A percentile compares a stretch with the other conserved stretches of the same genome.
phyloP scores from a whole-genome alignment of 768 basidiomycete genomes.

The Xerocomus potaroensis region DNA sequence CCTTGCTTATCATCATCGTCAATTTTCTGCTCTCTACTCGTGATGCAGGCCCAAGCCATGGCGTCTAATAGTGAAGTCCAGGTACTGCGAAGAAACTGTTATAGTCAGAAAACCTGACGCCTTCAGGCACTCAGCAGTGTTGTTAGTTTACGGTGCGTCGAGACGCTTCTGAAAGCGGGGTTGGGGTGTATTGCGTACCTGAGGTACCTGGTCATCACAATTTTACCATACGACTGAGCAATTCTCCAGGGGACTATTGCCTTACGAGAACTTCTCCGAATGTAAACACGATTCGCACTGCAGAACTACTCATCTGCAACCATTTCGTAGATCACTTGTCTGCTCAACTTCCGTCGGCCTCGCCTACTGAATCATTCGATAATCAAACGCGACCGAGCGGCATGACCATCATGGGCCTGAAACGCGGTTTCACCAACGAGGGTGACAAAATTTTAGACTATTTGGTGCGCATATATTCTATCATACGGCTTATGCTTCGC shows the following conservation, averaged over 20 bases:
- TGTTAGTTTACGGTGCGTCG: constrained; percentile 66
- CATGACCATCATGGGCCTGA: constrained; percentile 70
- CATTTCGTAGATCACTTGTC: constrained; percentile 24
- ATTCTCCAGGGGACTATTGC: constrained; percentile 59
- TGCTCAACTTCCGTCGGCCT: constrained; percentile 29
- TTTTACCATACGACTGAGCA: constrained; percentile 5
- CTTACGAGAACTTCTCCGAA: constrained; percentile 73
- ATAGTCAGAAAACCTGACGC: constrained; percentile 5
- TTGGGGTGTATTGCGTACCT: constrained; percentile 76
- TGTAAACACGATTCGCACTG: constrained; percentile 35
- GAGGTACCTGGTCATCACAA: constrained; percentile 38
- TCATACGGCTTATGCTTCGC: constrained; percentile 6
- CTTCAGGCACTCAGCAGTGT: constrained; percentile 45
- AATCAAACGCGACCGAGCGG: constrained; percentile 43
- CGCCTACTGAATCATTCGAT: constrained; percentile 36
- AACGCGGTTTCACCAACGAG: constrained; percentile 75
- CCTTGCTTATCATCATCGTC: background rate
- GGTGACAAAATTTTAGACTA: constrained; percentile 81
- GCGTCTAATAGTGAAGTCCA: constrained; percentile 20
- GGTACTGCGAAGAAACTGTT: constrained; percentile 9
- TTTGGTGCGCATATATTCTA: constrained; percentile 47
- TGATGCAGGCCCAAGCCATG: constrained; percentile 26
- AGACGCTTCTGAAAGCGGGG: constrained; percentile 69
- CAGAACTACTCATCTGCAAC: background rate
- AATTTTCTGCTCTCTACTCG: background rate